A percentile compares a stretch with the other conserved stretches of the same genome.
Conservation (phyloP, 176 grass and related monocot species). For the Rhynchospora pubera region DNA sequence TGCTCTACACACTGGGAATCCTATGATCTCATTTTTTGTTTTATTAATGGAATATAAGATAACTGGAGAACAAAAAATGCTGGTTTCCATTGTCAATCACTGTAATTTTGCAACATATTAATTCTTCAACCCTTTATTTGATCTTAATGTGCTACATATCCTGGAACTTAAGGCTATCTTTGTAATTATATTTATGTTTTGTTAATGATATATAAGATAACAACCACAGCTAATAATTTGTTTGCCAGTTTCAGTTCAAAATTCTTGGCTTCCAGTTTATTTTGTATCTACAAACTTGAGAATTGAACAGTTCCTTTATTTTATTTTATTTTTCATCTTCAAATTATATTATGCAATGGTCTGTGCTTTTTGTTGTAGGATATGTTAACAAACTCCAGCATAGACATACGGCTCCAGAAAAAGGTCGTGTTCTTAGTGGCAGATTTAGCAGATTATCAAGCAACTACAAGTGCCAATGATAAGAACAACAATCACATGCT, state of each 20-base stretch:
- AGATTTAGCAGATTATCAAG: slow-evolving; percentile 73
- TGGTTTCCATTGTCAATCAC: neutral
- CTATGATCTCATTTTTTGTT: neutral
- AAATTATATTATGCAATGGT: neutral
- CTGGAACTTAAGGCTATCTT: neutral
- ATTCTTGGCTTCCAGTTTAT: neutral
- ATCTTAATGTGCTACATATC: neutral
- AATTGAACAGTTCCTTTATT: neutral
- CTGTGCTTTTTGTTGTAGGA: slow-evolving; percentile 37
- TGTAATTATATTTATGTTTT: neutral
- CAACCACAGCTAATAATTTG: neutral
- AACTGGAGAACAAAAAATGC: neutral
- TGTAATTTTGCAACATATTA: neutral
- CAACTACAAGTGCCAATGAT: slow-evolving; percentile 22
- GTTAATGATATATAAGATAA: neutral
- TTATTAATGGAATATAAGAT: neutral
- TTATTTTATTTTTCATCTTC: neutral
- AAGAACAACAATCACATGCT: slow-evolving; percentile 16
- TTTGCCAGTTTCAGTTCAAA: neutral
- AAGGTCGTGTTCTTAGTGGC: slow-evolving; percentile 60
- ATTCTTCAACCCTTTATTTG: neutral
- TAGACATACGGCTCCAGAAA: slow-evolving; percentile 54
- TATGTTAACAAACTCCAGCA: slow-evolving; percentile 42
- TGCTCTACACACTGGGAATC: neutral
- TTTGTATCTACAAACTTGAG: neutral